Percentiles rank a stretch among this genome's conserved stretches.
These are phyloP conservation scores for thale cress (Arabidopsis thaliana) DNA, from an alignment of 345 rosid species.

Conservation along the genomic window DNA sequence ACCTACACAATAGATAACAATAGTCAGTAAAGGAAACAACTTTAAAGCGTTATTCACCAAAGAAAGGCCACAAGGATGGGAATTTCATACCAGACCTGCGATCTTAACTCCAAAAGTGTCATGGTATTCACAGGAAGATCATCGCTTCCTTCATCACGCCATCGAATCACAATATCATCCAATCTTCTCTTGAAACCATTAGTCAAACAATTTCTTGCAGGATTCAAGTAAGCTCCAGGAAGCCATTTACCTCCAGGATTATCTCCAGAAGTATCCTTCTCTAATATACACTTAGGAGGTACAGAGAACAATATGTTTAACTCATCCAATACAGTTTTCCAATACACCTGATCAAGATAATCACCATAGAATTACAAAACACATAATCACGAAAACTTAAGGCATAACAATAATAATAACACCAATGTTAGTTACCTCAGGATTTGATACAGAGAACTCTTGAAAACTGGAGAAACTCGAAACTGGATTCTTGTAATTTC, in stretches of 20 bases:
- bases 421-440: slow-evolving; percentile 67
- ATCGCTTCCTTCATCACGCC: slow-evolving; percentile 90
- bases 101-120: slow-evolving; percentile 75
- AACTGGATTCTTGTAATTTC: slow-evolving; percentile 69
- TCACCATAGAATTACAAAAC: neutral
- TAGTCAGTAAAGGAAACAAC: neutral
- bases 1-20: slow-evolving; percentile 55
- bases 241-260: slow-evolving; percentile 91
- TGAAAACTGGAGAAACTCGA: slow-evolving; percentile 86
- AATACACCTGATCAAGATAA: slow-evolving; percentile 64
- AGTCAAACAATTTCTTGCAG: slow-evolving; percentile 75
- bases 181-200: slow-evolving; percentile 55
- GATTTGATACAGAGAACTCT: slow-evolving; percentile 80
- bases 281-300: slow-evolving; percentile 69
- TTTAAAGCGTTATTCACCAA: neutral
- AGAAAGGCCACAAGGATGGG: slow-evolving; percentile 12
- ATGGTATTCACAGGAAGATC: slow-evolving; percentile 64
- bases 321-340: slow-evolving; percentile 81
- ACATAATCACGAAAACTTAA: neutral
- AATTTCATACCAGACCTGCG: slow-evolving; percentile 82
- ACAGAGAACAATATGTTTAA: slow-evolving; percentile 59
- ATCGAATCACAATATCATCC: slow-evolving; percentile 66
- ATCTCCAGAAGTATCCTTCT: slow-evolving; percentile 48
- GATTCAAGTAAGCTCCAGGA: slow-evolving; percentile 82
- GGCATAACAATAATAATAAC: neutral